Conservation (phyloP, 1,284 basidiomycete species). For the Cryptococcus maquisensis region DNA sequence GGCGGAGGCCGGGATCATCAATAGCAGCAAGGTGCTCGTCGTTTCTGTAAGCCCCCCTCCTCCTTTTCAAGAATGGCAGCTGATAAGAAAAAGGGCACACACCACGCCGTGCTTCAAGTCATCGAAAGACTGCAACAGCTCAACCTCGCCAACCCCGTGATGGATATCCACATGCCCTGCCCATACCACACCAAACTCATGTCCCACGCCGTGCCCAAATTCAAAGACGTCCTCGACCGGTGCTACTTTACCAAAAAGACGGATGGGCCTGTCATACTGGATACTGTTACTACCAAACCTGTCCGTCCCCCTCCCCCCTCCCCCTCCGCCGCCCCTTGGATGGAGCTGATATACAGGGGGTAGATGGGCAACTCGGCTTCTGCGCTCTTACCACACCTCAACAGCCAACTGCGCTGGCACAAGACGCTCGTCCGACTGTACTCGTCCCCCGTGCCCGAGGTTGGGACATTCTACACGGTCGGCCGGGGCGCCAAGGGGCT, state of each 20-base stretch:
- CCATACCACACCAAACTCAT: slow-evolving; percentile 47
- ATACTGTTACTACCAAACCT: slow-evolving; percentile 43
- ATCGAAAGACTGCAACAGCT: slow-evolving; percentile 41
- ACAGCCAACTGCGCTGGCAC: slow-evolving; percentile 44
- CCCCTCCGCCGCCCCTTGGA: not conserved
- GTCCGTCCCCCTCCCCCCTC: slow-evolving; percentile 24
- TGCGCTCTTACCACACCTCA: slow-evolving; percentile 43
- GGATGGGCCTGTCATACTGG: slow-evolving; percentile 34
- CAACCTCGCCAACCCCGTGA: slow-evolving; percentile 46
- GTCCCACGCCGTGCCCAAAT: slow-evolving; percentile 40
- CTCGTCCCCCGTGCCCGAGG: slow-evolving; percentile 24
- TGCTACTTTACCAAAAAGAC: slow-evolving; percentile 26
- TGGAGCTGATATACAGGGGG: not conserved
- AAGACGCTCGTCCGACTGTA: slow-evolving; percentile 43
- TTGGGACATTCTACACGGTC: slow-evolving; percentile 40
- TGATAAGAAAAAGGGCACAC: slow-evolving; percentile 33
- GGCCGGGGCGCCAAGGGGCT: slow-evolving; percentile 46
- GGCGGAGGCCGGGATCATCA: slow-evolving; percentile 46
- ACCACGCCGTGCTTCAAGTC: slow-evolving; percentile 39
- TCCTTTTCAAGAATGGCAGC: not conserved
- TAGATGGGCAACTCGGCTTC: slow-evolving; percentile 27
- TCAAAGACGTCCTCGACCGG: slow-evolving; percentile 34
- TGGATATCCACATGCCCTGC: slow-evolving; percentile 47
- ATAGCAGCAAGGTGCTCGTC: slow-evolving; percentile 44
- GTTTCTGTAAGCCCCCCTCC: slow-evolving; percentile 32